Evolutionary conservation across 345 rosid genomes (phyloP).

Genomic region (Dipteronia dyeriana): DNA sequence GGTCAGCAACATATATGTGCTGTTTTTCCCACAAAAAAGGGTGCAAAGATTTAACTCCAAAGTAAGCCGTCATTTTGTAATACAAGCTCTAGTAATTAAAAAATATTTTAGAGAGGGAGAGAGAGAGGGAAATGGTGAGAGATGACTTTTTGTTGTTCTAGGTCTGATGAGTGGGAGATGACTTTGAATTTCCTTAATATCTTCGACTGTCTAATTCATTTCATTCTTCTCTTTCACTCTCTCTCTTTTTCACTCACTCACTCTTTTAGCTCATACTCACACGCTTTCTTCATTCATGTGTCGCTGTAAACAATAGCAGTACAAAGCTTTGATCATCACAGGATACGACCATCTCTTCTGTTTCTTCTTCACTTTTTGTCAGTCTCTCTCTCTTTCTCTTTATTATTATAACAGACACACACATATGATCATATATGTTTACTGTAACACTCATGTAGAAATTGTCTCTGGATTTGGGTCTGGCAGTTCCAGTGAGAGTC

Average conservation of each 20-base stretch:
- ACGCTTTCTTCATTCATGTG: slow-evolving; percentile 27
- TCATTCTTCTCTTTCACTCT: background rate
- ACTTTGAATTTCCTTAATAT: slow-evolving; percentile 36
- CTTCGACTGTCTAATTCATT: slow-evolving; percentile 31
- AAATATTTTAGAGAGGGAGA: background rate
- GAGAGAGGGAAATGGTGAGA: background rate
- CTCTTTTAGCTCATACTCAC: slow-evolving; percentile 17
- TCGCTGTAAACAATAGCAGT: slow-evolving; percentile 29
- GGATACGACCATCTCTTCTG: slow-evolving; percentile 26
- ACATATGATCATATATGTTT: background rate
- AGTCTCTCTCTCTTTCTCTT: slow-evolving; percentile 17
- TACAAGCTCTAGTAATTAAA: background rate
- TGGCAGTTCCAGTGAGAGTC: slow-evolving; percentile 30
- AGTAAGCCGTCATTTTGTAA: background rate
- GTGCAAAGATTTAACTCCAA: background rate
- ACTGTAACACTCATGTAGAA: slow-evolving; percentile 19
- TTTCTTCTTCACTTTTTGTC: slow-evolving; percentile 39
- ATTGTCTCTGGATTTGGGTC: slow-evolving; percentile 36
- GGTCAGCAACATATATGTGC: background rate
- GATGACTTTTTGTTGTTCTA: slow-evolving; percentile 7
- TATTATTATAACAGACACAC: slow-evolving; percentile 9
- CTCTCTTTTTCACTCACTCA: background rate
- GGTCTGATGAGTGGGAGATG: background rate
- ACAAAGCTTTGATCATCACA: slow-evolving; percentile 34
- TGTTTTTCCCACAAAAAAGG: background rate